These are phyloP conservation scores for Ascochyta viciae-villosae DNA, from an alignment of 2,329 filamentous ascomycete genomes.

Conservation along the genomic window DNA sequence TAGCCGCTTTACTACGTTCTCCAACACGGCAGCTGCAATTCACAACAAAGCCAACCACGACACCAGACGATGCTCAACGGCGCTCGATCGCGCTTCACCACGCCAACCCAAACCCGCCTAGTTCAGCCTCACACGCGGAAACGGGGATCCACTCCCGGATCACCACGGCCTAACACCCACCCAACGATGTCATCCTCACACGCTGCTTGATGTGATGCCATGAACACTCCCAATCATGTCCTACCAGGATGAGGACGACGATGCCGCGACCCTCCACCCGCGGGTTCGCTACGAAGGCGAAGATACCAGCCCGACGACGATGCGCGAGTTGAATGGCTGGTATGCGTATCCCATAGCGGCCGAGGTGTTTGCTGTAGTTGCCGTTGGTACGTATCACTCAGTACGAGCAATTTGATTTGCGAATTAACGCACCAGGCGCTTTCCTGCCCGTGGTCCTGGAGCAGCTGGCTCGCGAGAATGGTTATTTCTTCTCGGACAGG, in stretches of 20 bases:
- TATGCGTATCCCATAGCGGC: slow-evolving; percentile 90
- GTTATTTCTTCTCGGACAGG: slow-evolving; percentile 79
- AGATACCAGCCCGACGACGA: slow-evolving; percentile 74
- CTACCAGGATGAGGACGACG: slow-evolving; percentile 14
- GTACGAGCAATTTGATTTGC: not conserved
- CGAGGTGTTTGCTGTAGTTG: slow-evolving; percentile 92
- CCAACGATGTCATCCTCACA: slow-evolving; percentile 7
- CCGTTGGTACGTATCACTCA: slow-evolving; percentile 64
- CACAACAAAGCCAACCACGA: not conserved
- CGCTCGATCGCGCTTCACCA: slow-evolving; percentile 10
- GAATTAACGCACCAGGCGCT: slow-evolving; percentile 64
- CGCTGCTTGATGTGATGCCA: slow-evolving; percentile 2
- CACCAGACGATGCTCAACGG: not conserved
- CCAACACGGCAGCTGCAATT: too few relatives aligned
- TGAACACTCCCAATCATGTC: slow-evolving; percentile 21
- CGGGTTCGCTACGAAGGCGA: slow-evolving; percentile 35
- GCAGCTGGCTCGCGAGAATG: slow-evolving; percentile 86
- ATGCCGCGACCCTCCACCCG: not conserved
- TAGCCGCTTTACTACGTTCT: not conserved
- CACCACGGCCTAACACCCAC: slow-evolving; percentile 4
- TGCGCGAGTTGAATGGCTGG: slow-evolving; percentile 83
- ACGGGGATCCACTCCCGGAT: slow-evolving; percentile 8
- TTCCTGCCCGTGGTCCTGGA: slow-evolving; percentile 94
- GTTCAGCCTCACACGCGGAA: slow-evolving; percentile 13
- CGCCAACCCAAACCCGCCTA: slow-evolving; percentile 10